These are phyloP conservation scores for Deuterostichococcus epilithicus DNA, from an alignment of 139 green algal species.

Conservation along the genomic window DNA sequence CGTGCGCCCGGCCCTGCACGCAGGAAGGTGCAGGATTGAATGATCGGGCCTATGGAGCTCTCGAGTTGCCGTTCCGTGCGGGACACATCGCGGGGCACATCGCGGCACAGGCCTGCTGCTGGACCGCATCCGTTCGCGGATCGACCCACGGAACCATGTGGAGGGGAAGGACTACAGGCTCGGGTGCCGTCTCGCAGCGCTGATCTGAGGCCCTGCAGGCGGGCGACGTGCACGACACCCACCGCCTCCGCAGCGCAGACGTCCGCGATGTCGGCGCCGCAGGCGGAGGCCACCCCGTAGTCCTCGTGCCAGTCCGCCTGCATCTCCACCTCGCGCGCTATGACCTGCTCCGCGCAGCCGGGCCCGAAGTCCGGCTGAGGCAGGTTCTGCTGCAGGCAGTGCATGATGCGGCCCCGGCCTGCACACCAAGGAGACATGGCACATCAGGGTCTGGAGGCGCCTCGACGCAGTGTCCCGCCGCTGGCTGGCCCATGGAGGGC, in stretches of 20 bases:
- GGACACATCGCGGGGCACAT: too few species aligned
- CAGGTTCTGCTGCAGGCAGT: slow-evolving; percentile 73
- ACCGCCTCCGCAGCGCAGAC: slow-evolving; percentile 54
- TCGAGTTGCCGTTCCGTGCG: too few species aligned
- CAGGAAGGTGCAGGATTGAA: too few species aligned
- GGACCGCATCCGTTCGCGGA: too few species aligned
- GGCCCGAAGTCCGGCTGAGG: slow-evolving; percentile 63
- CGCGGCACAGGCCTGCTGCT: not conserved
- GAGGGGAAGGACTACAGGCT: too few species aligned
- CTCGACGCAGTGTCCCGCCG: too few species aligned
- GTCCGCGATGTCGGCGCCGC: slow-evolving; percentile 46
- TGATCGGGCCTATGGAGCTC: too few species aligned
- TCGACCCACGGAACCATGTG: too few species aligned
- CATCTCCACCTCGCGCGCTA: slow-evolving; percentile 37
- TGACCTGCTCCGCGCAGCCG: slow-evolving; percentile 53
- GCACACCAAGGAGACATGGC: not conserved
- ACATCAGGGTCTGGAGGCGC: not conserved
- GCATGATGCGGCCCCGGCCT: slow-evolving; percentile 55
- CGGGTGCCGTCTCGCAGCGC: too few species aligned
- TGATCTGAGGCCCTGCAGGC: too few species aligned
- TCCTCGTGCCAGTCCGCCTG: slow-evolving; percentile 72
- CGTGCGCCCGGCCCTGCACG: slow-evolving; percentile 42
- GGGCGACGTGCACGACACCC: too few species aligned
- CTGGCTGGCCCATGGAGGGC: too few species aligned
- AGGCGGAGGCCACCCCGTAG: slow-evolving; percentile 62